phyloP scores from a whole-genome alignment of 2,329 filamentous ascomycete genomes.

The Alternaria arborescens region DNA sequence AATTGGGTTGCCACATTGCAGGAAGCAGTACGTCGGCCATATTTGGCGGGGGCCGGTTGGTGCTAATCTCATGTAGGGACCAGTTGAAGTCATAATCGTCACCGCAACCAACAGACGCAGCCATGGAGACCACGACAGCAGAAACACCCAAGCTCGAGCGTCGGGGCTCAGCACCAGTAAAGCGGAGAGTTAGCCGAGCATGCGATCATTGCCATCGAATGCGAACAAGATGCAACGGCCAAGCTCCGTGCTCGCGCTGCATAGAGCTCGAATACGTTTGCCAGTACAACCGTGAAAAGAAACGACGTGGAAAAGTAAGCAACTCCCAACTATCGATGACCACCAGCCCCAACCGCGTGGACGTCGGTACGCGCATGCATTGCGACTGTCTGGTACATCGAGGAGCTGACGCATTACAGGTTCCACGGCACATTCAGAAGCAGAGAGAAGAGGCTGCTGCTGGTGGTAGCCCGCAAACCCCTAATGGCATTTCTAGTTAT shows the following conservation, averaged over 20 bases:
- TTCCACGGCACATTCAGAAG: conserved; percentile 50
- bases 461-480: conserved; percentile 36
- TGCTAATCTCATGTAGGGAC: conserved; percentile 18
- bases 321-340: not conserved
- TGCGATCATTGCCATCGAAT: conserved; percentile 97
- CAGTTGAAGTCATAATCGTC: conserved; percentile 11
- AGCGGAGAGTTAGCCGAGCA: conserved; percentile 87
- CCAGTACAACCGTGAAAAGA: conserved; percentile 90
- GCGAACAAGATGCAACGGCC: conserved; percentile 91
- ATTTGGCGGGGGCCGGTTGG: conserved; percentile 1
- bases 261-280: conserved; percentile 81
- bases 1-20: conserved; percentile 9
- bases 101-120: conserved; percentile 17
- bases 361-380: not conserved
- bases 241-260: conserved; percentile 89
- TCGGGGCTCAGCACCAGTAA: conserved; percentile 68
- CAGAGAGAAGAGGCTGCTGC: conserved; percentile 47
- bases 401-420: conserved; percentile 33
- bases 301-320: conserved; percentile 92
- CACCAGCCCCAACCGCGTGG: not conserved
- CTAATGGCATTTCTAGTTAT: conserved; percentile 36
- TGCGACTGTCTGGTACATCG: not conserved
- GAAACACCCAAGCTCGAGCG: conserved; percentile 45
- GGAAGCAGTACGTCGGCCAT: conserved; percentile 13
- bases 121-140: conserved; percentile 39